Conservation (phyloP, 192 early-diverging fungal species). For the Linnemannia zychae region DNA sequence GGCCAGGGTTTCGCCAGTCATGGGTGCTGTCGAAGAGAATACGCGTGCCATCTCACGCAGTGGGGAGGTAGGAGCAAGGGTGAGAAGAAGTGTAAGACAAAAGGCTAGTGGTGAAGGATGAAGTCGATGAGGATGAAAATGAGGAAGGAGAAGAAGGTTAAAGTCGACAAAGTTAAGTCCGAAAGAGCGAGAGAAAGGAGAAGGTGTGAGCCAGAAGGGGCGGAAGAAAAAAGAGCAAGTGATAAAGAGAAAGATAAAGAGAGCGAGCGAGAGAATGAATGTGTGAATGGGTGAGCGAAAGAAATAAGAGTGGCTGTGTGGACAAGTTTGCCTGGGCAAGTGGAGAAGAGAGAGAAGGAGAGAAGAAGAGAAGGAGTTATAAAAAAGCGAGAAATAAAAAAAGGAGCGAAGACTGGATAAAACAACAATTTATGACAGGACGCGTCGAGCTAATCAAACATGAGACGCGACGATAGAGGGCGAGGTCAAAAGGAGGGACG, state of each 20-base stretch:
- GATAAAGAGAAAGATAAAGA: not conserved
- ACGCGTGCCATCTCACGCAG: not conserved
- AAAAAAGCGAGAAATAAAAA: not conserved
- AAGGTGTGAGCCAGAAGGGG: not conserved
- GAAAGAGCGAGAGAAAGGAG: not conserved
- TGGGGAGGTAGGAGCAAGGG: not conserved
- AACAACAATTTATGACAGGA: not conserved
- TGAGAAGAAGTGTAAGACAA: not conserved
- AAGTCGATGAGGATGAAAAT: not conserved
- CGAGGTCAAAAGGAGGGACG: not conserved
- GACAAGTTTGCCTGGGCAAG: not conserved
- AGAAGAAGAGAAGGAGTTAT: not conserved
- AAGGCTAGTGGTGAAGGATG: not conserved
- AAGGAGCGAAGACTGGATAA: not conserved
- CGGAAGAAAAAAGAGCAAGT: not conserved
- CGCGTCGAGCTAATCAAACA: not conserved
- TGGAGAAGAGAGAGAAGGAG: not conserved
- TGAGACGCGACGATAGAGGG: not conserved
- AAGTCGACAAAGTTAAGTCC: not conserved
- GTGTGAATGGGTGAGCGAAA: not conserved
- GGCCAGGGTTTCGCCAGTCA: conserved; percentile 1
- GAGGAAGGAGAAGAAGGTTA: not conserved
- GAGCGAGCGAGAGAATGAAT: not conserved
- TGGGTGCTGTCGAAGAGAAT: not conserved
- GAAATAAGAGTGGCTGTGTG: conserved; percentile 1